phyloP scores from a whole-genome alignment of 306 rosid species.

The Erythrophleum fordii region DNA sequence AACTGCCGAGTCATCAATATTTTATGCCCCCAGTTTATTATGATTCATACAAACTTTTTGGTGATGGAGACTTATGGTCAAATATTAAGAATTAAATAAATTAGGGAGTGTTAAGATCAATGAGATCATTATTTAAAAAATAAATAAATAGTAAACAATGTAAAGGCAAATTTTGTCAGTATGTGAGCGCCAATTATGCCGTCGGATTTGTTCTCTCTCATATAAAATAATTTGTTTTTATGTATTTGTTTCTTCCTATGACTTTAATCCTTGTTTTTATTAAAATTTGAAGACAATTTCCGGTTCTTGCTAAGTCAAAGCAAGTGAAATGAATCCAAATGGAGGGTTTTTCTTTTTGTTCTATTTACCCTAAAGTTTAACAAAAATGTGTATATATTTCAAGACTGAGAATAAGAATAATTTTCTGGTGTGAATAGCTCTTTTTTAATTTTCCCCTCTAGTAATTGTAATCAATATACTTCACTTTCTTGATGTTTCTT shows the following conservation, averaged over 20 bases:
- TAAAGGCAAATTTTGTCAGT: slow-evolving; percentile 43
- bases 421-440: too few species aligned
- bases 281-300: neutral
- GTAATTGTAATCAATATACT: too few species aligned
- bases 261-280: slow-evolving; percentile 8
- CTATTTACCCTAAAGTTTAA: neutral
- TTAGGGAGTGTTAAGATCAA: neutral
- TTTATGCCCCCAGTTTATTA: slow-evolving; percentile 14
- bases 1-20: neutral
- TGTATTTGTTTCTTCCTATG: slow-evolving; percentile 23
- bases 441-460: too few species aligned
- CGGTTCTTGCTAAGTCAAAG: neutral
- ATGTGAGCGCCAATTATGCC: neutral
- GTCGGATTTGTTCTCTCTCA: neutral
- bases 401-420: neutral
- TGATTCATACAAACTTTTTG: slow-evolving; percentile 22
- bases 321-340: slow-evolving; percentile 1
- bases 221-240: neutral
- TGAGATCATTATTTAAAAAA: neutral
- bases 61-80: slow-evolving; percentile 35
- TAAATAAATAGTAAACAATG: neutral
- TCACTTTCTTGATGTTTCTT: too few species aligned
- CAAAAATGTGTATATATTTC: neutral
- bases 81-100: neutral
- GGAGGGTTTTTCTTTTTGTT: neutral